Evolutionary conservation across 139 green algal species (phyloP).

Genomic region (Eudorina sp.): DNA sequence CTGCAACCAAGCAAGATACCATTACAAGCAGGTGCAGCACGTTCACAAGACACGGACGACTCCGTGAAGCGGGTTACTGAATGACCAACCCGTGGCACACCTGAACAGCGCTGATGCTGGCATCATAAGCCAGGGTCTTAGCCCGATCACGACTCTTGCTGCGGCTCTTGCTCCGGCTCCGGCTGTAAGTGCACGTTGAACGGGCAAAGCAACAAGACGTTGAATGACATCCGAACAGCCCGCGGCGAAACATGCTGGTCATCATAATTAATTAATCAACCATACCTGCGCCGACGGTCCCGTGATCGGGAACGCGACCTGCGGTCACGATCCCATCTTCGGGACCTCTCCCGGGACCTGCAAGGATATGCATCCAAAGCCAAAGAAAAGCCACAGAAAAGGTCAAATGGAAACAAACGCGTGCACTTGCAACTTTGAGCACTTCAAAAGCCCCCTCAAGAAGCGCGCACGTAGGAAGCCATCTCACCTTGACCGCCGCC

Average conservation of each 20-base stretch:
- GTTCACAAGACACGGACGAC: no score
- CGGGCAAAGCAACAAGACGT: no score
- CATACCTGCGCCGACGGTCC: conserved; percentile 18
- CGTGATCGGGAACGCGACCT: conserved; percentile 15
- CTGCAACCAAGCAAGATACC: no score
- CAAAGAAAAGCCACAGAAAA: background rate
- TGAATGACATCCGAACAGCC: background rate
- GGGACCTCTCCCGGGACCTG: conserved; percentile 31
- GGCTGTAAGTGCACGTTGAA: background rate
- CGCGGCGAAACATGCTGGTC: background rate
- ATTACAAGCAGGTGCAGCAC: no score
- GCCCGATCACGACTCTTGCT: conserved; percentile 33
- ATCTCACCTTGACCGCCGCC: conserved; percentile 21
- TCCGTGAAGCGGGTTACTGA: no score
- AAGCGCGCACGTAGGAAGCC: no score
- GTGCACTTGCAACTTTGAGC: background rate
- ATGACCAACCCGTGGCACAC: background rate
- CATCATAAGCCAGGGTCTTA: conserved; percentile 37
- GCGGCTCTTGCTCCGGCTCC: conserved; percentile 45
- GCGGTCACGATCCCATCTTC: conserved; percentile 41
- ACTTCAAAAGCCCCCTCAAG: background rate
- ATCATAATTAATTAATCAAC: background rate
- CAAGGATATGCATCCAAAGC: background rate
- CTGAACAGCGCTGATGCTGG: conserved; percentile 48
- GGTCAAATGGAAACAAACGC: background rate